Evolutionary conservation across 352 stramenopile genomes (phyloP).

Genomic region (Phytopythium oedochilum): DNA sequence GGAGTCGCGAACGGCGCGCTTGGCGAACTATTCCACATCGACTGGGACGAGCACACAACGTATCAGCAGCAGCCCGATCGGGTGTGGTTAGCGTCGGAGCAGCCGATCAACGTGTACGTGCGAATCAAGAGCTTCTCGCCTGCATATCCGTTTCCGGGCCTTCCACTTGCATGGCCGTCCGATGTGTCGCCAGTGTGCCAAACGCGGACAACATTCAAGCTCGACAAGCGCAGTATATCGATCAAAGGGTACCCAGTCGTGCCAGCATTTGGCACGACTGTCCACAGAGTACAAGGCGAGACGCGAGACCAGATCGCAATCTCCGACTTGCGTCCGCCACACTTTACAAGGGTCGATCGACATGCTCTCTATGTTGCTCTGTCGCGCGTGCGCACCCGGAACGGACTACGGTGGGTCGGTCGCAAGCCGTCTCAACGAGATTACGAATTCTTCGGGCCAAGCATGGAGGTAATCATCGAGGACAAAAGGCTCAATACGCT

Average conservation of each 20-base stretch:
- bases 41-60: not conserved
- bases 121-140: not conserved
- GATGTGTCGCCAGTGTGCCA: constrained; percentile 18
- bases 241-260: constrained; percentile 21
- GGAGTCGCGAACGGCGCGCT: constrained; percentile 12
- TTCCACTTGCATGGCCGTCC: constrained; percentile 4
- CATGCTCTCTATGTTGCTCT: constrained; percentile 17
- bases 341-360: not conserved
- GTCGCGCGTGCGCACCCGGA: constrained; percentile 8
- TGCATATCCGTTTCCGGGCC: not conserved
- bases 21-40: constrained; percentile 7
- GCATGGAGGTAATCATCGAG: not conserved
- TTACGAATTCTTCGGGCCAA: not conserved
- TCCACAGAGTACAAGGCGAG: constrained; percentile 16
- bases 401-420: constrained; percentile 10
- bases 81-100: constrained; percentile 2
- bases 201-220: not conserved
- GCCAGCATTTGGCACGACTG: constrained; percentile 15
- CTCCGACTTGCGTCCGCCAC: constrained; percentile 10
- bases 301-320: constrained; percentile 9
- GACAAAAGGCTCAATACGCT: not conserved
- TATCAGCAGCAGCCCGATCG: constrained; percentile 5
- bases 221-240: not conserved
- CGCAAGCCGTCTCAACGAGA: not conserved
- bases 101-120: constrained; percentile 8